phyloP scores from a whole-genome alignment of 768 basidiomycete species.

The Kwoniella botswanensis region DNA sequence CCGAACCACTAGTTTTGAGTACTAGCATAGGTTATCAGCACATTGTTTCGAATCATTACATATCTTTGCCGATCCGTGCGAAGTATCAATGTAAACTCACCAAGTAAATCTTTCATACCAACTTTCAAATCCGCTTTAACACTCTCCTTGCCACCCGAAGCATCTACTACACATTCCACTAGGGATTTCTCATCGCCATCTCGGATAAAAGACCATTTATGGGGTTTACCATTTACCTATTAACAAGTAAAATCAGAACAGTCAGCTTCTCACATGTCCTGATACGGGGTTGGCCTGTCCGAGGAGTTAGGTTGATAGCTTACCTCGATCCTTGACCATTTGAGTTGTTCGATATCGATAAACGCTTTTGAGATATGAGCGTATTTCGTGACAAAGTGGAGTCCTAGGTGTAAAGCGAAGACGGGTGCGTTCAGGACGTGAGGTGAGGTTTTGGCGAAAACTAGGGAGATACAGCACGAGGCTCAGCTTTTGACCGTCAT shows the following conservation, averaged over 20 bases:
- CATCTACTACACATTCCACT: constrained; percentile 67
- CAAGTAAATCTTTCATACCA: constrained; percentile 79
- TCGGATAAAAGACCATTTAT: constrained; percentile 80
- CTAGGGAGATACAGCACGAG: constrained; percentile 26
- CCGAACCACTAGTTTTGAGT: constrained; percentile 85
- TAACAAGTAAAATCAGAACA: background rate
- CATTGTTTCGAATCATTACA: too few species aligned
- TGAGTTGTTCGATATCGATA: constrained; percentile 75
- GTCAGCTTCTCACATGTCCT: too few species aligned
- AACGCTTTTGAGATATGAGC: constrained; percentile 72
- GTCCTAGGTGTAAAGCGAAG: constrained; percentile 85
- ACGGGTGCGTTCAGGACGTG: constrained; percentile 80
- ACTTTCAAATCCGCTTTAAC: constrained; percentile 68
- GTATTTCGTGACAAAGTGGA: constrained; percentile 81
- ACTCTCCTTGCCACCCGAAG: constrained; percentile 67
- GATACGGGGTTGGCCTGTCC: too few species aligned
- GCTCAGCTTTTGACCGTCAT: background rate
- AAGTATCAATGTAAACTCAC: constrained; percentile 60
- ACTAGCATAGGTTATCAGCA: constrained; percentile 60
- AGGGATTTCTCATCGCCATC: constrained; percentile 89
- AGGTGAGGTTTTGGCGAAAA: constrained; percentile 84
- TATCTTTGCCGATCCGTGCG: too few species aligned
- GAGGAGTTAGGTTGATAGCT: background rate
- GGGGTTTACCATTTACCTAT: constrained; percentile 60
- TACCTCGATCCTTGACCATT: constrained; percentile 79